phyloP scores from a whole-genome alignment of 2,329 filamentous ascomycete genomes.

The Alternaria arborescens region DNA sequence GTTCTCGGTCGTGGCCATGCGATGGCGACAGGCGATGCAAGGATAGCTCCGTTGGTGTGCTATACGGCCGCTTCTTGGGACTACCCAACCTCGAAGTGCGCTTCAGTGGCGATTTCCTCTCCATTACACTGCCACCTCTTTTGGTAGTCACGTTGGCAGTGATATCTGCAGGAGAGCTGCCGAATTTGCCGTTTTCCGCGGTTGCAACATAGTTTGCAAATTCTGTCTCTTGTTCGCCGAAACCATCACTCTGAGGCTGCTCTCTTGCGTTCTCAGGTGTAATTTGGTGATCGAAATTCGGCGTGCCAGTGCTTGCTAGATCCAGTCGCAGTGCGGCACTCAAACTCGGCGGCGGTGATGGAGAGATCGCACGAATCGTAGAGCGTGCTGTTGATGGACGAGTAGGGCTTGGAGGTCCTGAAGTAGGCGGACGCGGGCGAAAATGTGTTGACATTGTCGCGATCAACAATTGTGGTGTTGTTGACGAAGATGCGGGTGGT shows the following conservation, averaged over 20 bases:
- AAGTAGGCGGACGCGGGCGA: constrained; percentile 21
- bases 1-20: neutral
- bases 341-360: constrained; percentile 33
- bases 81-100: neutral
- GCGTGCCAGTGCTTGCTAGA: constrained; percentile 8
- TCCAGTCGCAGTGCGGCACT: constrained; percentile 14
- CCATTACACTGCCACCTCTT: constrained; percentile 3
- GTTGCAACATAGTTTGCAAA: neutral
- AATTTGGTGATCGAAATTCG: neutral
- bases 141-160: constrained; percentile 6
- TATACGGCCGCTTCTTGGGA: constrained; percentile 11
- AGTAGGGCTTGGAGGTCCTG: constrained; percentile 21
- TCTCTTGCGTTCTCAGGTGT: neutral
- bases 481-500: neutral
- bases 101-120: constrained; percentile 15
- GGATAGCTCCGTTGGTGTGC: neutral
- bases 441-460: constrained; percentile 12
- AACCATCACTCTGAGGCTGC: constrained; percentile 2
- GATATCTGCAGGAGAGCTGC: neutral
- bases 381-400: constrained; percentile 33
- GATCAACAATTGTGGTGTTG: neutral
- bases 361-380: constrained; percentile 41
- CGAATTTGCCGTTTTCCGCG: neutral
- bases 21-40: neutral
- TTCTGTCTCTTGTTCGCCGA: neutral